Conservation (phyloP, 2,329 filamentous ascomycete species). For the Venturia effusa region DNA sequence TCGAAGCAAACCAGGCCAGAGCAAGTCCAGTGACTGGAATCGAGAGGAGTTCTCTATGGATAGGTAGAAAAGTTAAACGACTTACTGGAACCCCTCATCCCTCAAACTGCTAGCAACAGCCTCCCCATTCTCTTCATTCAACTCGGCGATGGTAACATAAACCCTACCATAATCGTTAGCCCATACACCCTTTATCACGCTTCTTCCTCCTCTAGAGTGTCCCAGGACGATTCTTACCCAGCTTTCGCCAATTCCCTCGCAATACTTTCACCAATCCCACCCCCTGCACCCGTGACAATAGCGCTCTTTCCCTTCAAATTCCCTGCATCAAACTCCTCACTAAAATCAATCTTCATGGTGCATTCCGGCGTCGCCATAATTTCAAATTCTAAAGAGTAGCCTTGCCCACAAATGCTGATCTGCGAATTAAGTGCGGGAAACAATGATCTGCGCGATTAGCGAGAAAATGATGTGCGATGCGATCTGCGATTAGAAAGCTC, state of each 20-base stretch:
- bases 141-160: conserved; percentile 20
- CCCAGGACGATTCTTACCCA: conserved; percentile 14
- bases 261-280: conserved; percentile 18
- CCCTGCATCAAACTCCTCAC: conserved; percentile 13
- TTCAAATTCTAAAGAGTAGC: neutral
- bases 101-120: neutral
- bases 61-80: neutral
- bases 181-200: neutral
- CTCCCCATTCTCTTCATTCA: conserved; percentile 13
- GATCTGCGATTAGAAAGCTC: too few species aligned
- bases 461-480: too few species aligned
- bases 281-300: conserved; percentile 20
- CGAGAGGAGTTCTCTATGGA: too few species aligned
- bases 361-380: neutral
- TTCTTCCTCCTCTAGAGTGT: neutral
- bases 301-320: conserved; percentile 17
- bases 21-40: too few species aligned
- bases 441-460: too few species aligned
- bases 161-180: conserved; percentile 12
- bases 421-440: too few species aligned
- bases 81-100: conserved; percentile 2
- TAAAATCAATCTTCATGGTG: conserved; percentile 15
- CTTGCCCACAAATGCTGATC: too few species aligned
- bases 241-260: conserved; percentile 16
- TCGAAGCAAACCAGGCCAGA: too few species aligned